Conservation (phyloP, 2,329 filamentous ascomycete species). For the Aspergillus quadrilineatus region DNA sequence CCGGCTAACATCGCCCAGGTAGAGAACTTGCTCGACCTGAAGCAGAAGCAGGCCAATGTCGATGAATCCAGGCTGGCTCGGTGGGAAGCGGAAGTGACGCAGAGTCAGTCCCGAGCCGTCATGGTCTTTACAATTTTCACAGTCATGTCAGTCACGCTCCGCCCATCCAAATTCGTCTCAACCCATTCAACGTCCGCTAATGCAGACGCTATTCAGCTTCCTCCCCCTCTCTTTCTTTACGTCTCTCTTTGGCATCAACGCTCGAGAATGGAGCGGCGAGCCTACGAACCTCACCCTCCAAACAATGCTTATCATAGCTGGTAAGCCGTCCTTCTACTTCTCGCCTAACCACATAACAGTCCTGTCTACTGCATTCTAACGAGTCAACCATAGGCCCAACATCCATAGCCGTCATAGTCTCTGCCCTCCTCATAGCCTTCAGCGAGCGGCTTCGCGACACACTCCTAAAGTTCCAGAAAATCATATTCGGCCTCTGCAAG, state of each 20-base stretch:
- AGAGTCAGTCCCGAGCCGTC: constrained; percentile 61
- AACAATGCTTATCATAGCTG: constrained; percentile 30
- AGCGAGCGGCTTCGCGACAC: constrained; percentile 36
- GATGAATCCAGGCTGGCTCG: constrained; percentile 64
- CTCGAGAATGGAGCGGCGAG: constrained; percentile 57
- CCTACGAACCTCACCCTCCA: constrained; percentile 37
- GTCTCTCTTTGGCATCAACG: constrained; percentile 65
- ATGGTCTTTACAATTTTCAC: constrained; percentile 62
- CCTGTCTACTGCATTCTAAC: neutral
- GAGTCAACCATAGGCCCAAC: constrained; percentile 33
- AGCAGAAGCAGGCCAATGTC: constrained; percentile 65
- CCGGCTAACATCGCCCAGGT: constrained; percentile 42
- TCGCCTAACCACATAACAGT: neutral
- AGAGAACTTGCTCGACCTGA: constrained; percentile 65
- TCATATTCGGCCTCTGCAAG: constrained; percentile 21
- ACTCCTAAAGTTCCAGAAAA: constrained; percentile 25
- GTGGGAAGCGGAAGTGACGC: constrained; percentile 62
- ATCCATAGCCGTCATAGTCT: constrained; percentile 52
- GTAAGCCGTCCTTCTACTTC: constrained; percentile 15
- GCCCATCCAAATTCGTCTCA: neutral
- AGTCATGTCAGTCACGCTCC: constrained; percentile 48
- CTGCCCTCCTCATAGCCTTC: constrained; percentile 58
- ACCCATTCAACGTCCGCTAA: neutral
- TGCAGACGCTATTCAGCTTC: constrained; percentile 40
- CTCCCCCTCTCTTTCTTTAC: constrained; percentile 66